These are phyloP conservation scores for Saturnispora zaruensis DNA, from an alignment of 805 yeast species.

Conservation along the genomic window DNA sequence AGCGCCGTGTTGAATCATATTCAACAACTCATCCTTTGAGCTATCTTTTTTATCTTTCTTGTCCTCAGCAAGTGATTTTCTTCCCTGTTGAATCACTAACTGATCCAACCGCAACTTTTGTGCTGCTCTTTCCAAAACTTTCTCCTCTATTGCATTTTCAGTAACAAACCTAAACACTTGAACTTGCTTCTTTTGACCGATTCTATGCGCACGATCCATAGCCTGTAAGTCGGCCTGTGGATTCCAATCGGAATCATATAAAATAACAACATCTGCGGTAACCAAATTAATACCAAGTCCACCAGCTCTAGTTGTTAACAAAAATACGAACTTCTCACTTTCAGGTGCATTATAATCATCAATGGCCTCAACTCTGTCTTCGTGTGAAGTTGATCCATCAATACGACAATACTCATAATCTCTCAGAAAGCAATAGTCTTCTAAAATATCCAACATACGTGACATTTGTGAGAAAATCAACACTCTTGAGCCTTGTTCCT, in stretches of 20 bases:
- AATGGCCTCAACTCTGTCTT: conserved; percentile 64
- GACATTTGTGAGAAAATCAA: conserved; percentile 80
- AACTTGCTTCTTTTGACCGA: conserved; percentile 80
- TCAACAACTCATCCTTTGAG: conserved; percentile 74
- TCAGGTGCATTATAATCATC: conserved; percentile 76
- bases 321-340: conserved; percentile 61
- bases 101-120: conserved; percentile 74
- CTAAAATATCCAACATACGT: conserved; percentile 69
- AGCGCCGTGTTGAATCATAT: conserved; percentile 98
- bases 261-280: conserved; percentile 67
- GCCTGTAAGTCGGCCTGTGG: conserved; percentile 88
- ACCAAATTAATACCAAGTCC: conserved; percentile 82
- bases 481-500: conserved; percentile 66
- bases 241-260: conserved; percentile 81
- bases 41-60: conserved; percentile 32
- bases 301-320: conserved; percentile 81
- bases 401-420: conserved; percentile 67
- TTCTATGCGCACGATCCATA: conserved; percentile 85
- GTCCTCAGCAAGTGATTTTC: conserved; percentile 16
- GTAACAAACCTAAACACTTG: conserved; percentile 71
- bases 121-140: conserved; percentile 72
- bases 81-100: conserved; percentile 73
- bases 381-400: conserved; percentile 77
- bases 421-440: conserved; percentile 69
- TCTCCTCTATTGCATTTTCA: conserved; percentile 78